A percentile compares a stretch with the other conserved stretches of the same genome.
Evolutionary conservation across 192 early-diverging fungal genomes (phyloP).

Genomic region (Entomortierella chlamydospora): DNA sequence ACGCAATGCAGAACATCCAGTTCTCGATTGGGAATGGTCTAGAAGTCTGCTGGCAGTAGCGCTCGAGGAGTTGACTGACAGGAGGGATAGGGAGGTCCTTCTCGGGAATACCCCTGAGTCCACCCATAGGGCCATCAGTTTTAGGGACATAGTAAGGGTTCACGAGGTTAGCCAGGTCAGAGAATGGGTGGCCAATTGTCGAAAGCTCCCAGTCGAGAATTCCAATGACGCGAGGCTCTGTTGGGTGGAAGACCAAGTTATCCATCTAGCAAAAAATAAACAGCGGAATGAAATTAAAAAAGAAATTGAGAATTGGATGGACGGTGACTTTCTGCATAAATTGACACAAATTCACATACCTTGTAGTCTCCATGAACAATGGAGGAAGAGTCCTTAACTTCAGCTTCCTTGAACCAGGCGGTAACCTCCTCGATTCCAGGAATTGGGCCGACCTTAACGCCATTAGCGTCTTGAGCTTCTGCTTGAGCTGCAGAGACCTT

Average conservation of each 20-base stretch:
- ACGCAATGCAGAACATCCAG: slow-evolving; percentile 87
- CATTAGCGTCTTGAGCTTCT: slow-evolving; percentile 66
- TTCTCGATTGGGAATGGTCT: slow-evolving; percentile 78
- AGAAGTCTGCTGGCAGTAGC: slow-evolving; percentile 74
- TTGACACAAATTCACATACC: slow-evolving; percentile 35
- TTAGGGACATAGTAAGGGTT: slow-evolving; percentile 74
- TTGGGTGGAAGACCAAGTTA: slow-evolving; percentile 78
- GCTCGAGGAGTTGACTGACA: slow-evolving; percentile 73
- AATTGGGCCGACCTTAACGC: slow-evolving; percentile 72
- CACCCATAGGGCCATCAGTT: slow-evolving; percentile 32
- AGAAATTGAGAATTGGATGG: too few species aligned
- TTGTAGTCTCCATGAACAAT: slow-evolving; percentile 97
- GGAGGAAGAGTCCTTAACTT: slow-evolving; percentile 79
- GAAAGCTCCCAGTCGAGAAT: slow-evolving; percentile 94
- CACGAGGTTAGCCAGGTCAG: slow-evolving; percentile 90
- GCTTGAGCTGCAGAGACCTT: slow-evolving; percentile 80
- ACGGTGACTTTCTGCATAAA: too few species aligned
- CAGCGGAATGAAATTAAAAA: background rate
- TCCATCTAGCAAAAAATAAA: slow-evolving; percentile 17
- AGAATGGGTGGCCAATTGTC: slow-evolving; percentile 91
- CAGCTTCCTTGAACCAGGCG: slow-evolving; percentile 78
- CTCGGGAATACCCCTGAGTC: slow-evolving; percentile 56
- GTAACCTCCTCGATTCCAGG: slow-evolving; percentile 75
- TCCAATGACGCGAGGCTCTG: slow-evolving; percentile 79
- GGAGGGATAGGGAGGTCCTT: slow-evolving; percentile 68